A percentile compares a stretch with the other conserved stretches of the same genome.
Evolutionary conservation across 176 grass and related monocot species (phyloP).

Genomic region (Elaeis guineensis): DNA sequence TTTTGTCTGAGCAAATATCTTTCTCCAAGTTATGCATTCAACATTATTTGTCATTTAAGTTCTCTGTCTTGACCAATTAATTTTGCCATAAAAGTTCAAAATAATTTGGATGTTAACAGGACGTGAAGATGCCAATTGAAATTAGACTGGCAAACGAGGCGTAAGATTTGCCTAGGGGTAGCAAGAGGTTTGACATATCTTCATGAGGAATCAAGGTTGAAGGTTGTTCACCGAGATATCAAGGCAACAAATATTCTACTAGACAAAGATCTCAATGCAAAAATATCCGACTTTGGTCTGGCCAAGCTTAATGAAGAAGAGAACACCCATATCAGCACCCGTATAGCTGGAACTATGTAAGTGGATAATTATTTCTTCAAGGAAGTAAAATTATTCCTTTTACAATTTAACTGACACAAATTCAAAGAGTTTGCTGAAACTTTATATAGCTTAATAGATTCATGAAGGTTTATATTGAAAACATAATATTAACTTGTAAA

Average conservation of each 20-base stretch:
- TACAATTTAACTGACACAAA: too few species aligned
- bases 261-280: conserved; percentile 65
- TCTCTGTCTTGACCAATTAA: too few species aligned
- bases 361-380: neutral
- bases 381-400: too few species aligned
- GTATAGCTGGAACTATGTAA: conserved; percentile 86
- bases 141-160: conserved; percentile 60
- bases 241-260: conserved; percentile 86
- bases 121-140: conserved; percentile 35
- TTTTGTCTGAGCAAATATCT: neutral
- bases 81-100: neutral
- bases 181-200: conserved; percentile 72
- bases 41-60: neutral
- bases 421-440: too few species aligned
- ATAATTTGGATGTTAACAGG: conserved; percentile 21
- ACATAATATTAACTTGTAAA: too few species aligned
- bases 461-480: too few species aligned
- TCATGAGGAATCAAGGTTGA: conserved; percentile 78
- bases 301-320: conserved; percentile 76
- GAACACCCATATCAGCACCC: conserved; percentile 53
- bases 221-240: conserved; percentile 88
- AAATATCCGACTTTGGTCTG: conserved; percentile 92
- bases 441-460: too few species aligned
- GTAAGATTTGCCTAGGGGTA: conserved; percentile 61
- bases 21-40: neutral